A percentile compares a stretch with the other conserved stretches of the same genome.
phyloP scores from a whole-genome alignment of 2,329 filamentous ascomycete genomes.

The Arachnomyces sp. region DNA sequence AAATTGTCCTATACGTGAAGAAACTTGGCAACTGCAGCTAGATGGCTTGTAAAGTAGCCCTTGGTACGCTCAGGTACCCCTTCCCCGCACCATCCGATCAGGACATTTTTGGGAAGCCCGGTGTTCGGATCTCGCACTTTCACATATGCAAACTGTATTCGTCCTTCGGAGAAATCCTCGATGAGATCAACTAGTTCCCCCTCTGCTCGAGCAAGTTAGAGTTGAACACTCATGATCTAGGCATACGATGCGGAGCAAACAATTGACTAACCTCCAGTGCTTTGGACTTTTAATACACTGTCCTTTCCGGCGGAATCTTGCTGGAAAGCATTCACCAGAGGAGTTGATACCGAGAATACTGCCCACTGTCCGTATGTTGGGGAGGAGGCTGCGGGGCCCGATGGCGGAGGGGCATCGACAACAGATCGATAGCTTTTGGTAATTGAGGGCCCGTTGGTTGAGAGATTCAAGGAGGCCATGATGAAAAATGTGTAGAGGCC shows the following conservation, averaged over 20 bases:
- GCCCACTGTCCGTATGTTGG: slow-evolving; percentile 89
- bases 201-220: slow-evolving; percentile 48
- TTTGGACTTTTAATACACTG: slow-evolving; percentile 90
- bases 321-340: slow-evolving; percentile 88
- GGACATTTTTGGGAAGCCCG: slow-evolving; percentile 76
- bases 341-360: slow-evolving; percentile 85
- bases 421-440: slow-evolving; percentile 65
- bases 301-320: slow-evolving; percentile 74
- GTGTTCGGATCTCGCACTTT: slow-evolving; percentile 96
- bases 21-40: slow-evolving; percentile 80
- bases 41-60: slow-evolving; percentile 95
- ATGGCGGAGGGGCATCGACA: slow-evolving; percentile 52
- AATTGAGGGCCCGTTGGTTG: slow-evolving; percentile 73
- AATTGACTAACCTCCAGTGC: slow-evolving; percentile 64
- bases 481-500: slow-evolving; percentile 12
- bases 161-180: slow-evolving; percentile 94
- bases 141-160: slow-evolving; percentile 92
- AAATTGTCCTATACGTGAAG: slow-evolving; percentile 55
- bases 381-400: slow-evolving; percentile 55
- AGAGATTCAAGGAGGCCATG: slow-evolving; percentile 77
- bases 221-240: not conserved
- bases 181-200: slow-evolving; percentile 83
- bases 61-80: slow-evolving; percentile 98
- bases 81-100: slow-evolving; percentile 95
- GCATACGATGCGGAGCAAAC: not conserved